Base-by-base conservation (phyloP, 352 stramenopile genomes). In the Pythium rishiriense region DNA sequence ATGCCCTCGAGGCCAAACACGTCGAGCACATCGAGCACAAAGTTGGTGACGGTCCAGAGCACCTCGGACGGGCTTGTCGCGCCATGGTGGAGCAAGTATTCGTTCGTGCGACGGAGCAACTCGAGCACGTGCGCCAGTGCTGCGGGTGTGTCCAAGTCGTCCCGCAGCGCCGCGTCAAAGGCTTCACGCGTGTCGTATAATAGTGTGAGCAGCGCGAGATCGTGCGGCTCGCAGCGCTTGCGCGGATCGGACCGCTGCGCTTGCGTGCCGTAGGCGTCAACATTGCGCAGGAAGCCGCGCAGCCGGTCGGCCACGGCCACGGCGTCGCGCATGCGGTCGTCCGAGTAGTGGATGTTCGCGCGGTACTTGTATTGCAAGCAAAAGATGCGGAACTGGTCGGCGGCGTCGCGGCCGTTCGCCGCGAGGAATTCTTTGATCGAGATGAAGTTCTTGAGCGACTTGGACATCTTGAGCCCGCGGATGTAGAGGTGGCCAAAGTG, bases 381-480 rank as follows among this genome's bases (percentile, higher is more conserved):
- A 62, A 97, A 97, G 12, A 97, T 39, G 3, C 91, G 81, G 59
- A 97, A 97, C 41, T 93, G 80, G 53, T 97, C 85, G 17, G 82
- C 75, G 0, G 59, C 74, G 46, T 64, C 62, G n/a, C 24, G 37
- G n/a, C 62, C 62, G 48, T 73, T 64, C 28, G 31, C 31, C 1
- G 49, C 59, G 28, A 98, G 65, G 63, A 98, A 91, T 28, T 98
- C 87, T 48, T 83, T 75, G 59, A 99, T 97, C 25, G 93, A 98
- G 60, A 99, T 95, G 68, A 99, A 99, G 71, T 99, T 99, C 78
- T 99, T 99, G 35, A 99, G 79, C 26, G 88, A 98, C 78, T 99
- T 99, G 62, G 90, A 98, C 97, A 99, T 99, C 74, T 99, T 99
- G 26, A 96, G 67, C 6, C 97, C 97, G 52, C 97, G 80, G 58